Base-by-base conservation (phyloP, 2,329 filamentous ascomycete species). In the Penicillium sp. region DNA sequence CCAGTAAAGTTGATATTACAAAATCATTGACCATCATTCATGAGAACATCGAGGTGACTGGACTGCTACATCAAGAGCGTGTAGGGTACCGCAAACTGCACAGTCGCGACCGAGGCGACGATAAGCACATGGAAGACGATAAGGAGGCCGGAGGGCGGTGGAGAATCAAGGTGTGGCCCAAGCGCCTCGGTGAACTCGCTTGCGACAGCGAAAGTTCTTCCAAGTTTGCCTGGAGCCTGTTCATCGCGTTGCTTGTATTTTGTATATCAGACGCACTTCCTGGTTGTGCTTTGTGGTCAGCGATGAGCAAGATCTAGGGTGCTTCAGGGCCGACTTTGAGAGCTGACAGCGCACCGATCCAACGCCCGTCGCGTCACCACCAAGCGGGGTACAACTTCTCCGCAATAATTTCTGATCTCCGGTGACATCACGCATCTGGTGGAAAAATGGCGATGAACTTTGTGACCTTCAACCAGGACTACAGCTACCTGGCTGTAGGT, bases 391-490 rank as follows among this genome's bases (percentile, higher is more conserved):
- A 32, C 37, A 52, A 37, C 35, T 39, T 35, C 13, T 51, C 54
- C 32, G 49, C 55, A 38, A 50, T 49, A 32, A 25, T 49, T 54
- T 56, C 50, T 47, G 50, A 47, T 40, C 38, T 28, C 48, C 35
- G 43, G 48, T 34, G 47, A 37, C 38, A 33, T 24, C 18, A 29
- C 29, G 36, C 35, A 44, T 46, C 13, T 29, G 32, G 40, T 34
- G 41, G 55, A 78, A 66, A 18, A 51, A 88, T 88, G 84, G 73
- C 83, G 42, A 89, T 97, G 76, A 98, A 98, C 73, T 98, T 95
- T 73, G 89, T 98, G 63, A 96, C 91, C 37, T 98, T 97, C 73
- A 98, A 98, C 73, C 93, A 98, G 77, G 93, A 98, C 76, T 90
- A 95, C 76, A 95, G 88, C 79, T 91, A 91, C 71, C 79, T 98